Percentiles rank a stretch among this genome's conserved stretches.
Conservation (phyloP, 257 asterid genomes). For the Schizonepeta tenuifolia region DNA sequence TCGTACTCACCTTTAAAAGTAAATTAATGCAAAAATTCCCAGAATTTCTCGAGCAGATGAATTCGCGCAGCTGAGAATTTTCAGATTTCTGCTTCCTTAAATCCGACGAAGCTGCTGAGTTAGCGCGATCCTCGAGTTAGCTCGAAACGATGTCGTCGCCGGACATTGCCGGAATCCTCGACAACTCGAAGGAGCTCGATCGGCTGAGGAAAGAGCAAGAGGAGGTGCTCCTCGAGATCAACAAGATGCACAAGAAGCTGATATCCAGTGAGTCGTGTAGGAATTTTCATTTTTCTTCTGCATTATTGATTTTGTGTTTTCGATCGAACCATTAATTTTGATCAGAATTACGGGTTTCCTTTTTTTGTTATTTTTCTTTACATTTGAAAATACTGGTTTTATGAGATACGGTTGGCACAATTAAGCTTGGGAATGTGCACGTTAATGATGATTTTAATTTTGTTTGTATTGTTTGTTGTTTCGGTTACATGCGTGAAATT, state of each 20-base stretch:
- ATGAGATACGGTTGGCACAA: background rate
- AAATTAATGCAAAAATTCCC: background rate
- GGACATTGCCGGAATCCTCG: slow-evolving; percentile 73
- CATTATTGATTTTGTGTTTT: background rate
- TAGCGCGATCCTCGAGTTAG: slow-evolving; percentile 37
- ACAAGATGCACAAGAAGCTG: slow-evolving; percentile 93
- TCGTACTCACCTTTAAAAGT: background rate
- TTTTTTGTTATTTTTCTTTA: slow-evolving; percentile 17
- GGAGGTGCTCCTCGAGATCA: slow-evolving; percentile 75
- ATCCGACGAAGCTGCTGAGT: slow-evolving; percentile 32
- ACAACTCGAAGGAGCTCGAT: slow-evolving; percentile 87
- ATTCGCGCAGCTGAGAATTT: slow-evolving; percentile 24
- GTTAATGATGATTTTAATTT: slow-evolving; percentile 4
- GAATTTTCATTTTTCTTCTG: background rate
- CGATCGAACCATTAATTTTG: background rate
- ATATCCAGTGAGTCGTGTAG: slow-evolving; percentile 57
- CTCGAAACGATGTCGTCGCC: slow-evolving; percentile 64
- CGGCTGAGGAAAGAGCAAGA: slow-evolving; percentile 89
- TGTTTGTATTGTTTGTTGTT: slow-evolving; percentile 17
- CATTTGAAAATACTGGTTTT: slow-evolving; percentile 6
- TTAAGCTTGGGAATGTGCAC: slow-evolving; percentile 30
- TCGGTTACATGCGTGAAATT: slow-evolving; percentile 9
- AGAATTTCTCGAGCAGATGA: slow-evolving; percentile 18
- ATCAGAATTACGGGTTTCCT: slow-evolving; percentile 29
- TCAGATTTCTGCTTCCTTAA: slow-evolving; percentile 12